Evolutionary conservation across 306 rosid species (phyloP).

Genomic region (Glycine tomentella): DNA sequence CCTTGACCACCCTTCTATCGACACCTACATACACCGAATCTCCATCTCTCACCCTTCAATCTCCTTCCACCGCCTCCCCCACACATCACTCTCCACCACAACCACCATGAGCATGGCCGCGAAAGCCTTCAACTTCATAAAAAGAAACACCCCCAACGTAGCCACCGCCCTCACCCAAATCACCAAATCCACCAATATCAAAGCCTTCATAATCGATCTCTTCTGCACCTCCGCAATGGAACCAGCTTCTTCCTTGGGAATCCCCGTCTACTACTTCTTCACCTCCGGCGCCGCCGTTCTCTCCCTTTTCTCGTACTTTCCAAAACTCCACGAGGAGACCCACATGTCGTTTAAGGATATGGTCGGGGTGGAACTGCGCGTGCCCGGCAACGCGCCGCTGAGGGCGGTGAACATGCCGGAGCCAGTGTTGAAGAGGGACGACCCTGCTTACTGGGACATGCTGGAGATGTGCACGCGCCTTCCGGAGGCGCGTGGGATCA

Average conservation of each 20-base stretch:
- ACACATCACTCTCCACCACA: neutral
- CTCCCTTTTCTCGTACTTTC: slow-evolving; percentile 15
- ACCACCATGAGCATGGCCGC: neutral
- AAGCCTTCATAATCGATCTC: slow-evolving; percentile 34
- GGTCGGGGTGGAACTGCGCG: slow-evolving; percentile 4
- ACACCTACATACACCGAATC: slow-evolving; percentile 44
- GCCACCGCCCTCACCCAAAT: neutral
- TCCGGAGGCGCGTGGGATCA: slow-evolving; percentile 4
- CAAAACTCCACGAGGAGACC: neutral
- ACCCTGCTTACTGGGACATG: slow-evolving; percentile 37
- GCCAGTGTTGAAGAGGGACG: slow-evolving; percentile 2
- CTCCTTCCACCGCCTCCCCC: slow-evolving; percentile 23
- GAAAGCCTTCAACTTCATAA: slow-evolving; percentile 20
- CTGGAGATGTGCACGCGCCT: slow-evolving; percentile 17
- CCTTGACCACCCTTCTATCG: slow-evolving; percentile 21
- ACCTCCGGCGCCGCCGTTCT: slow-evolving; percentile 43
- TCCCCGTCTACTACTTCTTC: slow-evolving; percentile 47
- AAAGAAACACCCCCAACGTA: slow-evolving; percentile 27
- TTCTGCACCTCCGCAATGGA: slow-evolving; percentile 42
- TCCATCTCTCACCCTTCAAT: slow-evolving; percentile 40
- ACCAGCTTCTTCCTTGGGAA: neutral
- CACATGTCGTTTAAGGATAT: slow-evolving; percentile 32
- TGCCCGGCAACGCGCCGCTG: slow-evolving; percentile 37
- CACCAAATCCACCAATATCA: neutral
- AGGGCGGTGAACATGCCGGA: slow-evolving; percentile 40